These are phyloP conservation scores for Russula ochroleuca DNA, from an alignment of 768 basidiomycete species.

Conservation along the genomic window DNA sequence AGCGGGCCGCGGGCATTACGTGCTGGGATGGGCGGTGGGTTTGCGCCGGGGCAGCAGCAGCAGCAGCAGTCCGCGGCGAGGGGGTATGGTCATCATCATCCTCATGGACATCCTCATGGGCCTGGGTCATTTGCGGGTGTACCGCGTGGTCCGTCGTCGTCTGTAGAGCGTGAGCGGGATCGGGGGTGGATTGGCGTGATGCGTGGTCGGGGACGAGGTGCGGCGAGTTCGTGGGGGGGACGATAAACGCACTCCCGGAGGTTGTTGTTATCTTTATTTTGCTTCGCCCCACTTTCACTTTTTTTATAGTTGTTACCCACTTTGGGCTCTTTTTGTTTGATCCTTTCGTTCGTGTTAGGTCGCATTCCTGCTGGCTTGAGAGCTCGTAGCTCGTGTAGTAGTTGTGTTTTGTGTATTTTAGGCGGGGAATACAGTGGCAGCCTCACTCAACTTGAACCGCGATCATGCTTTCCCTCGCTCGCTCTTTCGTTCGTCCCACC, in stretches of 20 bases:
- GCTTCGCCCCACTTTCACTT: background rate
- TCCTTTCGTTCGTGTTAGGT: constrained; percentile 5
- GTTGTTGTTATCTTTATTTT: background rate
- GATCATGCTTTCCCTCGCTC: constrained; percentile 3
- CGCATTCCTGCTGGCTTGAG: background rate
- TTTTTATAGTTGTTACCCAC: constrained; percentile 9
- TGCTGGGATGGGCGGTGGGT: constrained; percentile 15
- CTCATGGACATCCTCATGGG: constrained; percentile 8
- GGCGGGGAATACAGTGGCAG: background rate
- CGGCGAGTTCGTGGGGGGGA: constrained; percentile 26
- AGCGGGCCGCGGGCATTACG: constrained; percentile 27
- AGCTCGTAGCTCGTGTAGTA: constrained; percentile 17
- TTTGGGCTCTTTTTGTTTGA: background rate
- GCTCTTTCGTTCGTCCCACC: constrained; percentile 5
- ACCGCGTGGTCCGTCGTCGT: constrained; percentile 23
- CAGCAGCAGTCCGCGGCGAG: background rate
- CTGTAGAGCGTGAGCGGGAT: constrained; percentile 27
- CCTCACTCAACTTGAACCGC: background rate
- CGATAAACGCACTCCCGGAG: constrained; percentile 4
- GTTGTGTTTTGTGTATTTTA: constrained; percentile 15
- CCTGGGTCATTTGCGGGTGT: constrained; percentile 20
- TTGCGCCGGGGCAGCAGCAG: background rate
- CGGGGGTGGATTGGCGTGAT: constrained; percentile 19
- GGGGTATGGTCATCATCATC: background rate
- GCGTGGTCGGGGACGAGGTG: constrained; percentile 23